phyloP scores from a whole-genome alignment of 176 grass and related monocot species.

The Triticum timopheevii region DNA sequence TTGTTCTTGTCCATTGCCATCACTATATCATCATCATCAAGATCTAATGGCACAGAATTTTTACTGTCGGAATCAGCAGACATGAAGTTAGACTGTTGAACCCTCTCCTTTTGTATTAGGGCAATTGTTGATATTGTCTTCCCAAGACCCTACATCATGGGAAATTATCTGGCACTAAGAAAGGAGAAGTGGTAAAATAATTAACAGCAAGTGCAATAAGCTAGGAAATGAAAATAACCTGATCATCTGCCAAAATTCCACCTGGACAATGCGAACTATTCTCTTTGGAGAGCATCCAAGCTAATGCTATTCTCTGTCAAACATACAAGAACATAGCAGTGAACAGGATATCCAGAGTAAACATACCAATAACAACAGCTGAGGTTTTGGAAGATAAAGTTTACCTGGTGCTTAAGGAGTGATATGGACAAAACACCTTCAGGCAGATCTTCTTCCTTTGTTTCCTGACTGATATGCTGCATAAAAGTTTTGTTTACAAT shows the following conservation, averaged over 20 bases:
- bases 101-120: conserved; percentile 80
- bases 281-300: conserved; percentile 94
- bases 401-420: conserved; percentile 94
- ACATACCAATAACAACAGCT: conserved; percentile 20
- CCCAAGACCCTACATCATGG: conserved; percentile 64
- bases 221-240: conserved; percentile 55
- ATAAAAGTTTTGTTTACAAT: conserved; percentile 10
- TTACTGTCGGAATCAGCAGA: conserved; percentile 34
- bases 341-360: conserved; percentile 16
- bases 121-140: conserved; percentile 93
- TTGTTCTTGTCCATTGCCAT: conserved; percentile 23
- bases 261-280: conserved; percentile 78
- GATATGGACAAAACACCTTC: conserved; percentile 73
- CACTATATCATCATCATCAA: conserved; percentile 56
- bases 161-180: conserved; percentile 3
- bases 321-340: conserved; percentile 34
- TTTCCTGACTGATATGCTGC: conserved; percentile 77
- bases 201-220: conserved; percentile 16
- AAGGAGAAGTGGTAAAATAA: conserved; percentile 23
- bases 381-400: not conserved
- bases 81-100: conserved; percentile 70
- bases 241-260: conserved; percentile 98
- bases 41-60: conserved; percentile 46
- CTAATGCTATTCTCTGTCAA: conserved; percentile 85
- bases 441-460: conserved; percentile 67